Evolutionary conservation across 2,329 filamentous ascomycete species (phyloP), one percentile per base, ranked within the genome.

Genomic region (Colletotrichum sp.): DNA sequence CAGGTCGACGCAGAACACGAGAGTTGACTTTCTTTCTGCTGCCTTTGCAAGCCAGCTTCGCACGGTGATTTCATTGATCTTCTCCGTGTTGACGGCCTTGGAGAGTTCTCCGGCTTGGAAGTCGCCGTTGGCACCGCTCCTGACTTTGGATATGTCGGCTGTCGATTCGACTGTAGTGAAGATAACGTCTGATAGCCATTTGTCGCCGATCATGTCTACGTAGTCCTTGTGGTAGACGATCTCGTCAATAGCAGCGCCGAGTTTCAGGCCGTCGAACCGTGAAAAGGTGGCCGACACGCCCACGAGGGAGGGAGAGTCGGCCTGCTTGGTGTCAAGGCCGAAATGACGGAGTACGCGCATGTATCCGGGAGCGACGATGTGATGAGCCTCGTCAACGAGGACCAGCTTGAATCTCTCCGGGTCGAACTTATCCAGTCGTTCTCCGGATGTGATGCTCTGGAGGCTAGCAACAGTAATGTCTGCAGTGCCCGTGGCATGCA

Each of bases 401-500:
- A 99, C 87, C 0, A 99, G 91, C 84, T 99, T 99, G 88, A 96
- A 98, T 9, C 87, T 87, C 0, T 83, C 84, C 0, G 96, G 94
- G 78, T 97, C 91, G 80, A 96, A 98, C 81, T 98, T 98, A 43
- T 84, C 81, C n/a, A 98, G 89, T 3, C 97, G 91, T 68, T 93
- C 91, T 14, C 91, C 91, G 7, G 95, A 97, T 9, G 89, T 91
- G 79, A 99, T 92, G 83, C 95, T 98, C 81, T 94, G 93, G 43
- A 99, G 90, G 38, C 96, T 98, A 59, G 96, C 97, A 67, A 99
- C 90, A 10, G 96, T 98, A 79, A 99, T 98, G 83, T 99, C 96
- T 71, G 96, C 96, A 2, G 86, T 84, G 8, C 96, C 96, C 5
- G 93, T 93, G 3, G 96, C 94, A 79, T 94, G 92, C 63, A 91